Evolutionary conservation across 495 filamentous ascomycete genomes (phyloP), one percentile per base, ranked within the genome.

Genomic region (Immersiella caudata): DNA sequence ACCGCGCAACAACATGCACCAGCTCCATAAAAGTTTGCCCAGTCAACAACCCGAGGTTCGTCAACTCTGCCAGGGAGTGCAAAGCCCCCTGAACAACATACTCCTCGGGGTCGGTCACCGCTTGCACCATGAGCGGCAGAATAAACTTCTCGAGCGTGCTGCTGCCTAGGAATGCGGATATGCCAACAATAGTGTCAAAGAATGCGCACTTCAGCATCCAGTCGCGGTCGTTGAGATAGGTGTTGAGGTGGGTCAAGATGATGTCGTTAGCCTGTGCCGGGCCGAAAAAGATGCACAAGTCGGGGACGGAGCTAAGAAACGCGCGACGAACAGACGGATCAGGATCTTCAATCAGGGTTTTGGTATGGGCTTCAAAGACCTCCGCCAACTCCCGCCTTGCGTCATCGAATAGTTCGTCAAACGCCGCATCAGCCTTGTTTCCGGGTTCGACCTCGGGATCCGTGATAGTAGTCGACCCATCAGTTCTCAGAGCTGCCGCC

Each of bases 171-270:
- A 96, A 97, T 0, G 91, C 87, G 16, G 93, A 92, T 63, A 99
- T 95, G 11, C 94, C 94, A 21, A 97, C 91, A 21, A 98, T 94
- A 0, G 94, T 92, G 68, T 96, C 92, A 69, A 99, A 97, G 74
- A 98, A 98, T 21, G 96, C 93, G 73, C 92, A 97, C 75, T 97
- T 97, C 24, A 99, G 80, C 75, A 92, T 91, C 96, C 96, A 99
- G 73, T 98, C 94, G 62, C 88, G 86, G 71, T 97, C 96, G 70
- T 99, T 99, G 8, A 99, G 83, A 70, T 99, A 99, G 0, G 96
- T 99, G 74, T 98, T 99, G 24, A 99, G 80, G 75, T 99, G 95
- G 46, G 93, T 96, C 5, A 98, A 79, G 46, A 99, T 90, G 18
- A 98, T 92, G 73, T 99, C 96, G 73, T 93, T 98, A 2, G 95